Evolutionary conservation across 1,139 yeast species (phyloP), one percentile per base, ranked within the genome.

Genomic region (Scheffersomyces illinoinensis): DNA sequence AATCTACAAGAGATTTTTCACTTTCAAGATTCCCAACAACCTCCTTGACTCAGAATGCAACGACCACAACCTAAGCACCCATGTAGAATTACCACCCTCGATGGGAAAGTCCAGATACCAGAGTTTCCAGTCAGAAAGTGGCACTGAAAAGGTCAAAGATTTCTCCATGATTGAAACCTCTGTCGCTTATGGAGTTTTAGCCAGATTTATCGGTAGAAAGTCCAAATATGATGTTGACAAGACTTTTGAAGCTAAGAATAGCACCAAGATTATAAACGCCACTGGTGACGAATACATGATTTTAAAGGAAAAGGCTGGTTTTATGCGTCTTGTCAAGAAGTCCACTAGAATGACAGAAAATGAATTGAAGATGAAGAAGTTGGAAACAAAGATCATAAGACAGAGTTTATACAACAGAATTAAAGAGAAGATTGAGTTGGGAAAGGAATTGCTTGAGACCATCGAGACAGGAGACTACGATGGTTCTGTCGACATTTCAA

Each of bases 271-370:
- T 62, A 71, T 77, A 54, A 78, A 78, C 63, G 67, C 75, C 50
- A 64, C 62, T 26, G 83, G 83, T 64, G 83, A 79, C 61, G 84
- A 80, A 64, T 79, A 73, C 64, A 74, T 78, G 46, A 78, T 80
- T 56, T 69, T 79, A 55, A 77, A 77, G 60, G 79, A 78, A 55
- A 58, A 64, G 18, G 62, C 64, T 17, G 67, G 68, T n/a, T 68
- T 66, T 39, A 65, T 79, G 12, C 71, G 82, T 53, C 71, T 80
- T 12, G 62, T 76, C 4, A 78, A 72, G 58, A 69, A 68, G 56
- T 60, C 68, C 17, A 59, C 55, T 50, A 53, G 54, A 8, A 50
- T 54, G 19, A 26, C 62, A 49, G 51, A 62, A 59, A 24, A 46
- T 23, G 64, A 57, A 18, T 47, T 48, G 56, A 58, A 50, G 52